Evolutionary conservation across 768 basidiomycete species (phyloP).

Genomic region (Boletus speciosus): DNA sequence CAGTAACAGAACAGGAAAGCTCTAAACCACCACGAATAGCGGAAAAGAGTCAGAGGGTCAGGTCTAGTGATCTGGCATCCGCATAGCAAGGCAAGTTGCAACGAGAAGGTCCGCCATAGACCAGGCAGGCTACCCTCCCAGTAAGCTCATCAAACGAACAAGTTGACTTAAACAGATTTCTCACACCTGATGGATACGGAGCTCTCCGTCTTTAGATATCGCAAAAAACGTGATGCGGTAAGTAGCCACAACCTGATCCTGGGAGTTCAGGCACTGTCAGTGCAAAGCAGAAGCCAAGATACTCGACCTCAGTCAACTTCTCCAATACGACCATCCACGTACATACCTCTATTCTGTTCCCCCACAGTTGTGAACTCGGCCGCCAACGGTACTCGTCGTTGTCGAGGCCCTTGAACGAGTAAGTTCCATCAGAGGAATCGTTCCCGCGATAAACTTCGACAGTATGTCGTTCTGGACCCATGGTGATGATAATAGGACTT

Average conservation of each 20-base stretch:
- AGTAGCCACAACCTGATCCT: conserved; percentile 26
- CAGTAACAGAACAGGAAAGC: not conserved
- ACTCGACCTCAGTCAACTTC: not conserved
- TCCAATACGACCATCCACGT: not conserved
- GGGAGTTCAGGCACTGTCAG: conserved; percentile 23
- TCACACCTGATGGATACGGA: conserved; percentile 29
- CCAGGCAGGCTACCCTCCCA: conserved; percentile 14
- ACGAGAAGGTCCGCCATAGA: conserved; percentile 30
- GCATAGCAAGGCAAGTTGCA: conserved; percentile 31
- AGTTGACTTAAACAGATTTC: not conserved
- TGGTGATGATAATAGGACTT: conserved; percentile 17
- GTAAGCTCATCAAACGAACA: conserved; percentile 3
- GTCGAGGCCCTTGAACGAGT: conserved; percentile 25
- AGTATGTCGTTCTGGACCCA: conserved; percentile 8
- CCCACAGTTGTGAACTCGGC: conserved; percentile 8
- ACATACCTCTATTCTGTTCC: conserved; percentile 24
- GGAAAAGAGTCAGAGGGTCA: not conserved
- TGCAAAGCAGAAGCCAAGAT: not conserved
- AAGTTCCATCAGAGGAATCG: not conserved
- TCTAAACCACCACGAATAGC: not conserved
- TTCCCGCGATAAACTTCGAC: conserved; percentile 13
- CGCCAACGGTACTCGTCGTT: conserved; percentile 26
- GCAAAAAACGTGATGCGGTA: conserved; percentile 31
- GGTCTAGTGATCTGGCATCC: conserved; percentile 27
- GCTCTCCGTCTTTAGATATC: conserved; percentile 31